Conservation (phyloP, 108 stramenopile species). For the Chaetoceros tenuissimus region DNA sequence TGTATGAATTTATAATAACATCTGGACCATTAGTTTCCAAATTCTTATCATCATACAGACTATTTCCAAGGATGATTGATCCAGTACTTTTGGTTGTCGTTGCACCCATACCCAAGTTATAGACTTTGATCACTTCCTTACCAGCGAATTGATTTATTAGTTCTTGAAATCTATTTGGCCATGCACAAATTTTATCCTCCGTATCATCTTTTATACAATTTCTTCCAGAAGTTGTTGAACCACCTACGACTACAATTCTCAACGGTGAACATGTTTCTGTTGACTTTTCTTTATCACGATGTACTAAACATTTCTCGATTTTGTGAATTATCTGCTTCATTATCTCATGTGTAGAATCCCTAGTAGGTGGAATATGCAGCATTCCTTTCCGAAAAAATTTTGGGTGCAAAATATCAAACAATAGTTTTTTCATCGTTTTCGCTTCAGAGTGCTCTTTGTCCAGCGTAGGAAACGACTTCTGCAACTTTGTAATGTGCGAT, state of each 20-base stretch:
- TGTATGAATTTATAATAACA: constrained; percentile 5
- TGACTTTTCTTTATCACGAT: too few species aligned
- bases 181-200: constrained; percentile 9
- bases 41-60: constrained; percentile 3
- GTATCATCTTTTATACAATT: not conserved
- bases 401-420: too few species aligned
- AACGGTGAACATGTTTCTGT: constrained; percentile 2
- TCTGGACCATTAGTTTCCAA: not conserved
- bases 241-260: constrained; percentile 13
- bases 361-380: too few species aligned
- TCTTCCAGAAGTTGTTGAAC: constrained; percentile 6
- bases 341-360: too few species aligned
- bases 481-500: too few species aligned
- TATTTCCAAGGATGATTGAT: constrained; percentile 3
- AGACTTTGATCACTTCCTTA: constrained; percentile 2
- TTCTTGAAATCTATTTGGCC: constrained; percentile 4
- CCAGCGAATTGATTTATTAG: constrained; percentile 3
- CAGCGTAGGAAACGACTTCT: too few species aligned
- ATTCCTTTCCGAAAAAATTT: too few species aligned
- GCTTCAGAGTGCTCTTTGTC: too few species aligned
- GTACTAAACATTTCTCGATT: too few species aligned
- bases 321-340: too few species aligned
- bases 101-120: constrained; percentile 7
- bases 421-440: too few species aligned
- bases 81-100: constrained; percentile 1